Conservation (phyloP, 441 rosid species). For the Geranium incanum region DNA sequence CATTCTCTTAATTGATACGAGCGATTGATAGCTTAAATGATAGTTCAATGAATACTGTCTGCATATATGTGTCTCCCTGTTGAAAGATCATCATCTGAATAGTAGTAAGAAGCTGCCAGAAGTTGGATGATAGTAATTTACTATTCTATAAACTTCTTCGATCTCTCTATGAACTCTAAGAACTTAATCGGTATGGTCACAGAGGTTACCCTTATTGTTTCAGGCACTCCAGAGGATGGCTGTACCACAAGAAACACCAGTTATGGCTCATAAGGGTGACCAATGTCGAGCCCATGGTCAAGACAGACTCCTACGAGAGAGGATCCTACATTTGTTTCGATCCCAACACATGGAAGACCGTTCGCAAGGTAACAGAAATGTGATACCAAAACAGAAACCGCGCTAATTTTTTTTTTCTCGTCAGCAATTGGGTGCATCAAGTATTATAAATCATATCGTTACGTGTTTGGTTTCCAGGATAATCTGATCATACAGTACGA, state of each 20-base stretch:
- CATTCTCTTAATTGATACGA: neutral
- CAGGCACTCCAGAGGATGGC: slow-evolving; percentile 80
- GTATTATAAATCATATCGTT: neutral
- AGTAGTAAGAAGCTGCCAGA: too few relatives aligned
- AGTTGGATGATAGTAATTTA: too few relatives aligned
- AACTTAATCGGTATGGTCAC: neutral
- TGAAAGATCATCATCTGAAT: neutral
- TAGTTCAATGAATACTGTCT: neutral
- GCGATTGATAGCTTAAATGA: neutral
- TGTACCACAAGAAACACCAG: slow-evolving; percentile 81
- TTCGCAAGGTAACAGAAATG: slow-evolving; percentile 53
- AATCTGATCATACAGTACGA: slow-evolving; percentile 69
- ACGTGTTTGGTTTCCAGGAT: slow-evolving; percentile 50
- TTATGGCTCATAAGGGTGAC: slow-evolving; percentile 66
- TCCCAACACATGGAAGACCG: slow-evolving; percentile 56
- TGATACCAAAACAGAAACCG: neutral
- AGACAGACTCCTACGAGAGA: slow-evolving; percentile 69
- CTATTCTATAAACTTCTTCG: neutral
- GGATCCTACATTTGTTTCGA: slow-evolving; percentile 86
- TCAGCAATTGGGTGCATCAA: too few relatives aligned
- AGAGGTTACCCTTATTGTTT: slow-evolving; percentile 1
- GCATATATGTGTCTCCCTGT: neutral
- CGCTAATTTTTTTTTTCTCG: too few relatives aligned
- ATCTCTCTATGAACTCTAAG: neutral
- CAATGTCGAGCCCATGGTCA: slow-evolving; percentile 74